phyloP scores from a whole-genome alignment of 176 grass and related monocot genomes.

The Oryza meridionalis region DNA sequence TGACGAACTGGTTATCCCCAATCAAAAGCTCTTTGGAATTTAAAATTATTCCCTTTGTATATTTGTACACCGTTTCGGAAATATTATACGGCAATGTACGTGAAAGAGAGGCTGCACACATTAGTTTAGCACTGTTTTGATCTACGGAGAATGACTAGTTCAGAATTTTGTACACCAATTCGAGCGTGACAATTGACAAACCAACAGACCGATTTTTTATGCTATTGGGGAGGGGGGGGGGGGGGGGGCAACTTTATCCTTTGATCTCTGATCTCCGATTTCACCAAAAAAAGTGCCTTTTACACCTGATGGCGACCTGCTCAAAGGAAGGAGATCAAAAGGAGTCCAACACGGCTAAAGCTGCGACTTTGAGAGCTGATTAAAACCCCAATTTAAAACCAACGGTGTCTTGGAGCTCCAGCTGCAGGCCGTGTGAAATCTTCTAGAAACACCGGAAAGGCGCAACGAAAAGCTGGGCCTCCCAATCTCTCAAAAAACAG shows the following conservation, averaged over 20 bases:
- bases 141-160: not conserved
- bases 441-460: conserved; percentile 41
- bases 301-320: conserved; percentile 16
- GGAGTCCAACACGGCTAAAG: not conserved
- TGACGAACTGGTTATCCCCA: not conserved
- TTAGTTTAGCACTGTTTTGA: not conserved
- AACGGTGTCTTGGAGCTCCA: not conserved
- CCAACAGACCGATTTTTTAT: not conserved
- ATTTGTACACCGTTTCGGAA: not conserved
- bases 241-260: conserved; percentile 15
- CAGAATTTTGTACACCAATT: conserved; percentile 21
- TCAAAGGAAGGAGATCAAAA: not conserved
- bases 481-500: not conserved
- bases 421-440: not conserved
- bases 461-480: conserved; percentile 13
- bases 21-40: not conserved
- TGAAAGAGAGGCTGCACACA: not conserved
- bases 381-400: conserved; percentile 3
- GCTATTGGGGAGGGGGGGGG: no score
- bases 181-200: conserved; percentile 18
- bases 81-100: not conserved
- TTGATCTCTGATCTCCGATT: conserved; percentile 9
- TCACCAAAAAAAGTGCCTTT: conserved; percentile 31
- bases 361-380: not conserved
- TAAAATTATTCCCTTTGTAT: not conserved